These are phyloP conservation scores for Exophiala alcalophila DNA, from an alignment of 2,329 filamentous ascomycete species.

Conservation along the genomic window DNA sequence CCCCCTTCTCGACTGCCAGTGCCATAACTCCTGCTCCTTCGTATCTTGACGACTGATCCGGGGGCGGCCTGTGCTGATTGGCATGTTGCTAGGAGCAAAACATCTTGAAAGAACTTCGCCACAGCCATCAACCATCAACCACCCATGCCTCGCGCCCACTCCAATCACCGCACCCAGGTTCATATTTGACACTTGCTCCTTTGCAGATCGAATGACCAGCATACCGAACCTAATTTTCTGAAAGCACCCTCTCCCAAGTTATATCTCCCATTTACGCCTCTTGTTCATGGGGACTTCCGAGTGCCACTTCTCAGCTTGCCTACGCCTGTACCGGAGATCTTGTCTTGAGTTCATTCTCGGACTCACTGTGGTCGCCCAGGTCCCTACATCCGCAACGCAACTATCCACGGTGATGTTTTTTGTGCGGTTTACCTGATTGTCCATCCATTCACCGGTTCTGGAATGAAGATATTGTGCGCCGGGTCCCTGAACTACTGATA, in stretches of 20 bases:
- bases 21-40: slow-evolving; percentile 1
- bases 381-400: too few species aligned
- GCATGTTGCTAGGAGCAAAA: slow-evolving; percentile 10
- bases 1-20: slow-evolving; percentile 1
- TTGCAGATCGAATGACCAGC: slow-evolving; percentile 3
- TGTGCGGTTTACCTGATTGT: neutral
- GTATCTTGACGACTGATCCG: slow-evolving; percentile 1
- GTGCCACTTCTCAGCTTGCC: neutral
- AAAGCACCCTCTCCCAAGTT: slow-evolving; percentile 3
- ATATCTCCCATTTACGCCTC: slow-evolving; percentile 4
- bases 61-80: slow-evolving; percentile 8
- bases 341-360: neutral
- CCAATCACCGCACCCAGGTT: neutral
- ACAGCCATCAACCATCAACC: slow-evolving; percentile 3
- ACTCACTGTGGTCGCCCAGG: too few species aligned
- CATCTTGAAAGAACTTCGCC: slow-evolving; percentile 11
- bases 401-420: too few species aligned
- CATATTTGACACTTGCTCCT: slow-evolving; percentile 4
- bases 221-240: slow-evolving; percentile 2
- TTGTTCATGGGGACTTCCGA: neutral
- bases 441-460: too few species aligned
- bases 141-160: slow-evolving; percentile 9
- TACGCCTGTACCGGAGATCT: neutral
- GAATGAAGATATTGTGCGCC: neutral
- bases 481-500: neutral